Evolutionary conservation across 2,329 filamentous ascomycete genomes (phyloP).

Genomic region (Cordyceps cicadae): DNA sequence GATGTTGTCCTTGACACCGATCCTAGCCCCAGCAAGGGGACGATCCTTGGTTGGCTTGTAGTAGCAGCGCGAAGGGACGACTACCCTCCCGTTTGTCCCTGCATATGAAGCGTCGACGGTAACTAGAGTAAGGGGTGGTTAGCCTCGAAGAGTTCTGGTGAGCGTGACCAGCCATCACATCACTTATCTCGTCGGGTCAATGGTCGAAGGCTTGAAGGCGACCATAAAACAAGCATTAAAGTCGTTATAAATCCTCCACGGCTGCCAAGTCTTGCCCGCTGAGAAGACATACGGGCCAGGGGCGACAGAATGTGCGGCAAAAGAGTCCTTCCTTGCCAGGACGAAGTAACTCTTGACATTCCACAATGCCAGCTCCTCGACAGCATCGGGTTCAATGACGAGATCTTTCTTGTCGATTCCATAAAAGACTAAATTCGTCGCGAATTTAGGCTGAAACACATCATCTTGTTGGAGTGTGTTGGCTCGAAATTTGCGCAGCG

Average conservation of each 20-base stretch:
- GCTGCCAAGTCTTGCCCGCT: slow-evolving; percentile 4
- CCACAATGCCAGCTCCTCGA: not conserved
- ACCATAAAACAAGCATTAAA: slow-evolving; percentile 6
- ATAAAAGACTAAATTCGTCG: not conserved
- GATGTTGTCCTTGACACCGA: slow-evolving; percentile 15
- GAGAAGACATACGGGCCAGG: slow-evolving; percentile 8
- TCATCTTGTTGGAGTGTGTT: not conserved
- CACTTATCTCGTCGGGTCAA: not conserved
- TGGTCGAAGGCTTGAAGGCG: not conserved
- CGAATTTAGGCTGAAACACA: not conserved
- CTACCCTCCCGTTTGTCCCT: not conserved
- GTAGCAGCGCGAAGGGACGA: slow-evolving; percentile 11
- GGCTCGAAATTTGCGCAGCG: not conserved
- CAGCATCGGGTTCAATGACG: not conserved
- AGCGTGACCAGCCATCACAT: not conserved
- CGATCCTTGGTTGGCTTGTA: not conserved
- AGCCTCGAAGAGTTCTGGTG: not conserved
- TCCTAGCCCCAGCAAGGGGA: slow-evolving; percentile 11
- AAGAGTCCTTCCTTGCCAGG: not conserved
- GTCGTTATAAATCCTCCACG: slow-evolving; percentile 11
- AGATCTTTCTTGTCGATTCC: not conserved
- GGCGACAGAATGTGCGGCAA: not conserved
- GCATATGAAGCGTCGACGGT: not conserved
- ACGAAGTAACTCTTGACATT: not conserved
- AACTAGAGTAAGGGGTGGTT: not conserved